Evolutionary conservation across 768 basidiomycete genomes (phyloP), one percentile per base, ranked within the genome.

Genomic region (Rhodocollybia butyracea): DNA sequence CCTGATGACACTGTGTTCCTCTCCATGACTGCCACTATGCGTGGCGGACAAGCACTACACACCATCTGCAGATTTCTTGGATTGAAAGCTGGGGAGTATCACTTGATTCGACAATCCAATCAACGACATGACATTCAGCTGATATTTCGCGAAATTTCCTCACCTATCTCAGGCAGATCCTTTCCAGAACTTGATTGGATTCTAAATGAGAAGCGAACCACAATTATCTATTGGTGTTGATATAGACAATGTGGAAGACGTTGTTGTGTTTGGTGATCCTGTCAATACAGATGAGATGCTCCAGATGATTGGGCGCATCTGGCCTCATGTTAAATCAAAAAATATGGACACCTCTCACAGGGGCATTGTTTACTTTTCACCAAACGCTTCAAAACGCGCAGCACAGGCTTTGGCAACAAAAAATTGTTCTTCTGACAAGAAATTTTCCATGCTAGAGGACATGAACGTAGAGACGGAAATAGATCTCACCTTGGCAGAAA

Each of bases 161-260:
- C 61, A n/a, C 60, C 62, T 5, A 48, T 60, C 46, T 59, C 46
- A 1, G 62, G 63, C 13, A 36, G n/a, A 1, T 26, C 21, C 13
- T 68, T 69, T 54, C 64, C 61, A 0, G 59, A 68, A 39, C 58
- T 70, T n/a, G 55, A 54, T 13, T 70, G 66, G 69, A 48, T 71
- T 21, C n/a, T 70, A 5, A 41, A 57, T 0, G 42, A 39, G 4
- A 40, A 42, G 3, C 24, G 55, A 34, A 64, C 62, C 19, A 69
- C 63, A 0, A 51, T 70, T 10, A 62, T 72, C 41, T 21, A 24
- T 42, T 42, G 41, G 41, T 10, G n/a, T 42, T 7, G 41, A 42
- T 42, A 5, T 42, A 11, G 41, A 42, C 12, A 21, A 21, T 21
- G n/a, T 42, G 10, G 19, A 42, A 15, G 41, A 42, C n/a, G 64